Evolutionary conservation across 495 filamentous ascomycete genomes (phyloP).

Genomic region (Pseudevernia furfuracea): DNA sequence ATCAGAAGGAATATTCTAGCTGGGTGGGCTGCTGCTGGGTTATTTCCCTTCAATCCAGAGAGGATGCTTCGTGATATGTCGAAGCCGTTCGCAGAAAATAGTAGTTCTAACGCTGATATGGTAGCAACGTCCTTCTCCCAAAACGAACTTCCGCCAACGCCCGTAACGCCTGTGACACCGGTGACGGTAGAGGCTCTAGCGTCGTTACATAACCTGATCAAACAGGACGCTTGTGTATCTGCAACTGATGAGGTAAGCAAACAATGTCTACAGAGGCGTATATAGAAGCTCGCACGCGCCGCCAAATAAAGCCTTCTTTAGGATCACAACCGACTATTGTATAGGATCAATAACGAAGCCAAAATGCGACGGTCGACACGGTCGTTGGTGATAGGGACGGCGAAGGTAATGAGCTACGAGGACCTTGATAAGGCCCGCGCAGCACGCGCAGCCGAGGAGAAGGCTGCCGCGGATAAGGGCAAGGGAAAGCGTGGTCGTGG

Average conservation of each 20-base stretch:
- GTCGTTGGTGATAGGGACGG: constrained; percentile 29
- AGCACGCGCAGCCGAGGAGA: neutral
- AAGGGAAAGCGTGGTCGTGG: neutral
- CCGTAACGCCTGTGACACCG: neutral
- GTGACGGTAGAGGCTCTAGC: neutral
- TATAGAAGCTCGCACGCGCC: no score
- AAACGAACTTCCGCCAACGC: neutral
- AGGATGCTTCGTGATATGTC: no score
- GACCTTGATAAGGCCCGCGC: constrained; percentile 6
- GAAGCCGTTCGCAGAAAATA: no score
- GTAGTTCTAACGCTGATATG: no score
- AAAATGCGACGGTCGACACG: constrained; percentile 29
- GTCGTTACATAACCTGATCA: neutral
- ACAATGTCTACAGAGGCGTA: no score
- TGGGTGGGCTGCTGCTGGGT: no score
- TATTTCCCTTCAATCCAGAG: no score
- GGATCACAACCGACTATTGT: no score
- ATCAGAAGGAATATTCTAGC: no score
- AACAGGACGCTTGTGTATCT: neutral
- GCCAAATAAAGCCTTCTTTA: neutral
- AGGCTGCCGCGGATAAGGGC: neutral
- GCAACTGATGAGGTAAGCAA: no score
- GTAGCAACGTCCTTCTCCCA: no score
- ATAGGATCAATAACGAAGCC: constrained; percentile 30
- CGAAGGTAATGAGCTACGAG: constrained; percentile 25